Evolutionary conservation across 768 basidiomycete genomes (phyloP).

Genomic region (Russula foetens): DNA sequence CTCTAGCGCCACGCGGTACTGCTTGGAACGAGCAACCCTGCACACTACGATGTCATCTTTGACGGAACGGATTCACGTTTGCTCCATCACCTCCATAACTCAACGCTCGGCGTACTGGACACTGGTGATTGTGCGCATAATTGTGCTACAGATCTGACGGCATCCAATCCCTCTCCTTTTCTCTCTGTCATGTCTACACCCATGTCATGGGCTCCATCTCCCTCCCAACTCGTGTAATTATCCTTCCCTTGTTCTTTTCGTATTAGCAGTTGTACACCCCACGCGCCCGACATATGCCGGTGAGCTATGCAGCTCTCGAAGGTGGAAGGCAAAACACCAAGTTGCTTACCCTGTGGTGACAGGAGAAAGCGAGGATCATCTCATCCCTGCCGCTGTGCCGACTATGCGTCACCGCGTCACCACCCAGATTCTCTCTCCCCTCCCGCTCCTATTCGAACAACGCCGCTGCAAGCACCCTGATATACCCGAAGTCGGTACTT

Average conservation of each 20-base stretch:
- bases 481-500: no score
- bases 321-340: no score
- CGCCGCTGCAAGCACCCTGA: no score
- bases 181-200: constrained; percentile 73
- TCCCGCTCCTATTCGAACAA: no score
- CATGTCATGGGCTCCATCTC: constrained; percentile 73
- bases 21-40: constrained; percentile 43
- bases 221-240: constrained; percentile 70
- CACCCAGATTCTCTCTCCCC: no score
- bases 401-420: no score
- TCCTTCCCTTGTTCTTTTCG: neutral
- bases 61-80: constrained; percentile 56
- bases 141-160: constrained; percentile 42
- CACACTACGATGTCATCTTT: constrained; percentile 45
- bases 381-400: no score
- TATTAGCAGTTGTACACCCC: neutral
- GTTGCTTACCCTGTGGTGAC: no score
- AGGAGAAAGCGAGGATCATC: no score
- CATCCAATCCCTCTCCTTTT: constrained; percentile 61
- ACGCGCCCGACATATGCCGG: constrained; percentile 62
- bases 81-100: neutral
- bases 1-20: constrained; percentile 64
- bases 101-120: neutral
- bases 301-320: constrained; percentile 75
- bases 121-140: neutral